Evolutionary conservation across 495 filamentous ascomycete species (phyloP).

Genomic region (Hypoxylon rickii): DNA sequence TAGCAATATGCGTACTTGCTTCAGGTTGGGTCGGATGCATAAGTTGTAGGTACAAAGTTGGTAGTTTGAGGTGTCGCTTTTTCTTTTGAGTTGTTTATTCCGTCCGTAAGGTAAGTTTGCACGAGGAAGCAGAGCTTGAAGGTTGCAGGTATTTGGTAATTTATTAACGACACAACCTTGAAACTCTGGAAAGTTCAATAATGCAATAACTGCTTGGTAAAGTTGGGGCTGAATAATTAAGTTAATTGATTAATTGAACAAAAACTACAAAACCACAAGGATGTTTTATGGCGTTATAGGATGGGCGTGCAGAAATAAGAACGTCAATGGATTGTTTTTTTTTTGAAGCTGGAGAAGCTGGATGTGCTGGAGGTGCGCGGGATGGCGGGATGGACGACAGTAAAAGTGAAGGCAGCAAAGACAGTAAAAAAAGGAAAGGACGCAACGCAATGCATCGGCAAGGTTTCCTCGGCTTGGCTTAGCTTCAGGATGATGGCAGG

Average conservation of each 20-base stretch:
- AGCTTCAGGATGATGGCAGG: slow-evolving; percentile 13
- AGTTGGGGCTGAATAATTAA: neutral
- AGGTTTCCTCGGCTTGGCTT: slow-evolving; percentile 24
- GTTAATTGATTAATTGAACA: neutral
- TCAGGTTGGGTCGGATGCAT: slow-evolving; percentile 10
- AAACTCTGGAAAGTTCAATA: too few relatives aligned
- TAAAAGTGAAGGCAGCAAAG: slow-evolving; percentile 20
- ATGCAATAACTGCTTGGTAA: too few relatives aligned
- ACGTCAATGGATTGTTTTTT: too few relatives aligned
- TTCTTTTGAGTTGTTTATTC: too few relatives aligned
- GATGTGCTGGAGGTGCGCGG: slow-evolving; percentile 8
- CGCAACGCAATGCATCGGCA: slow-evolving; percentile 25
- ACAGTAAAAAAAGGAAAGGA: slow-evolving; percentile 21
- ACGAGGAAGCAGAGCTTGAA: too few relatives aligned
- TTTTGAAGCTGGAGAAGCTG: too few relatives aligned
- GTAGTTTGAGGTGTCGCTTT: too few relatives aligned
- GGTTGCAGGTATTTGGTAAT: too few relatives aligned
- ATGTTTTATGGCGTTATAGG: too few relatives aligned
- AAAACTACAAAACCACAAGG: neutral
- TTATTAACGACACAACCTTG: too few relatives aligned
- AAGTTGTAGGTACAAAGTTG: neutral
- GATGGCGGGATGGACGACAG: slow-evolving; percentile 7
- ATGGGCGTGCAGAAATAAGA: too few relatives aligned
- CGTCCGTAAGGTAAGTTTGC: too few relatives aligned
- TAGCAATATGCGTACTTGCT: slow-evolving; percentile 7